Evolutionary conservation across 176 grass and related monocot species (phyloP).

Genomic region (Zea luxurians): DNA sequence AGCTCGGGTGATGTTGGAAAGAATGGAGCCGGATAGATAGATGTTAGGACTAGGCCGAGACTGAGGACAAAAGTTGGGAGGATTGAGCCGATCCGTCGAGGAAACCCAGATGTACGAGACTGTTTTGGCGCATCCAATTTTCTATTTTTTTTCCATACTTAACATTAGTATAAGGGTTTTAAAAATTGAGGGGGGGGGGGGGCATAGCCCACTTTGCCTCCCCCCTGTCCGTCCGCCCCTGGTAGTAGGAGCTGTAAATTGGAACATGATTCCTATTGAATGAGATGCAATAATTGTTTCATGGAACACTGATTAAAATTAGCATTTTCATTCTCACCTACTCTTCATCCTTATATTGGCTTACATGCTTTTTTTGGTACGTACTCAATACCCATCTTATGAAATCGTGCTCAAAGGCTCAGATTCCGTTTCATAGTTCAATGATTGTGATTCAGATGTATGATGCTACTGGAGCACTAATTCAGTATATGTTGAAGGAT

Average conservation of each 20-base stretch:
- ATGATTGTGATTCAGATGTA: background rate
- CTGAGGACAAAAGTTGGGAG: no score
- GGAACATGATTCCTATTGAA: background rate
- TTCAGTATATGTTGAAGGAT: background rate
- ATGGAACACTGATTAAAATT: background rate
- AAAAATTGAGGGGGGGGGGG: no score
- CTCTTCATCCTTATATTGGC: background rate
- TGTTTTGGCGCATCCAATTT: no score
- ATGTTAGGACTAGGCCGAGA: no score
- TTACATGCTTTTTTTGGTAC: background rate
- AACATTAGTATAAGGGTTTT: no score
- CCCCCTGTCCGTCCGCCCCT: no score
- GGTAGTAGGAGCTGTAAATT: background rate
- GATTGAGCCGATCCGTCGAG: no score
- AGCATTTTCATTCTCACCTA: background rate
- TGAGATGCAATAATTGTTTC: background rate
- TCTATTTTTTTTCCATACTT: no score
- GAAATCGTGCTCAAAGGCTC: background rate
- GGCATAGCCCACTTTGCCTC: no score
- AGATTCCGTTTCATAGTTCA: background rate
- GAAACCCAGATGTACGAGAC: no score
- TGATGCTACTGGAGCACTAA: background rate
- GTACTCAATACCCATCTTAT: background rate
- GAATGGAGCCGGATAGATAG: no score
- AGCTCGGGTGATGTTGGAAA: no score